Percentiles rank a stretch among this genome's conserved stretches.
Conservation (phyloP, 2,329 filamentous ascomycete genomes). For the Stylonectria norvegica region DNA sequence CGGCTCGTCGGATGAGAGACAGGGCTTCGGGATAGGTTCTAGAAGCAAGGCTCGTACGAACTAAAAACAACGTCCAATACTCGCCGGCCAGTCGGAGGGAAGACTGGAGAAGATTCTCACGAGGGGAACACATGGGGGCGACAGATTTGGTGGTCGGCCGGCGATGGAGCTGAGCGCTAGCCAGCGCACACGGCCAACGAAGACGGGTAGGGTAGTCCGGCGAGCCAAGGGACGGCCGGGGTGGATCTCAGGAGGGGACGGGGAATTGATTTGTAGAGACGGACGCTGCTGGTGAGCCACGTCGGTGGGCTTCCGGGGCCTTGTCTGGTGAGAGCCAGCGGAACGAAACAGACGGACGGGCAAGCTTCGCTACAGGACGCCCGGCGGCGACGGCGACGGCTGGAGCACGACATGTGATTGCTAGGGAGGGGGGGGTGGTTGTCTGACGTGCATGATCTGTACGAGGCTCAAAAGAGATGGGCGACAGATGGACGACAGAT, state of each 20-base stretch:
- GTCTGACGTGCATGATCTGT: constrained; percentile 27
- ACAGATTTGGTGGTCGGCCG: background rate
- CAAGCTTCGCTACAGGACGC: too few relatives aligned
- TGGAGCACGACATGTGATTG: constrained; percentile 3
- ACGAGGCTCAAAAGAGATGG: constrained; percentile 18
- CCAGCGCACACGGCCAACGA: background rate
- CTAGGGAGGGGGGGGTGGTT: constrained; percentile 3
- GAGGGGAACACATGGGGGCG: background rate
- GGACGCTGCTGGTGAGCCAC: too few relatives aligned
- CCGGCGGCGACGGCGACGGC: too few relatives aligned
- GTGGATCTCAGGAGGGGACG: too few relatives aligned
- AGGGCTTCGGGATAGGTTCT: background rate
- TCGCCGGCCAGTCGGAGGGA: too few relatives aligned
- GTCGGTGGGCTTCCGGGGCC: too few relatives aligned
- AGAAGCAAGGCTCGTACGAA: background rate
- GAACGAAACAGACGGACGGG: too few relatives aligned
- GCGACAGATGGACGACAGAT: constrained; percentile 15
- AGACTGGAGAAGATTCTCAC: background rate
- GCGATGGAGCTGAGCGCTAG: background rate
- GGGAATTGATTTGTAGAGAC: too few relatives aligned
- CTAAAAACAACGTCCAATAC: too few relatives aligned
- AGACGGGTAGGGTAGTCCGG: too few relatives aligned
- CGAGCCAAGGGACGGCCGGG: too few relatives aligned
- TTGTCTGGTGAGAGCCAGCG: too few relatives aligned
- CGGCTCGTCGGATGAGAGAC: background rate